Evolutionary conservation across 768 basidiomycete genomes (phyloP).

Genomic region (Agrocybe pediades): DNA sequence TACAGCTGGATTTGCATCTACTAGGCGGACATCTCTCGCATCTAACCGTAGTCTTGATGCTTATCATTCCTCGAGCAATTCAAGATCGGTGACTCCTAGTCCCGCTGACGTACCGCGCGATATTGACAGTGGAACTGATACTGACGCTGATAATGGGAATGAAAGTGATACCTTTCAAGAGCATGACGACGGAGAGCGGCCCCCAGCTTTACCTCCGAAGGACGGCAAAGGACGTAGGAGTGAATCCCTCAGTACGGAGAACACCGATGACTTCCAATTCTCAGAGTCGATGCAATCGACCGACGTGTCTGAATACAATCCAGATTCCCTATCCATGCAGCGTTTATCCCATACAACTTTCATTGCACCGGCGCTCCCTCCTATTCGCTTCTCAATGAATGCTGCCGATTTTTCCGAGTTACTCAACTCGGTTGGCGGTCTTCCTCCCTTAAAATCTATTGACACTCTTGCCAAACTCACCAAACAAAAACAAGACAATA

Average conservation of each 20-base stretch:
- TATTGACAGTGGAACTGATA: conserved; percentile 76
- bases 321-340: conserved; percentile 67
- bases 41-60: conserved; percentile 32
- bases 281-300: conserved; percentile 33
- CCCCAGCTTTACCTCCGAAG: conserved; percentile 51
- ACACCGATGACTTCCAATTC: conserved; percentile 23
- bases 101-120: conserved; percentile 70
- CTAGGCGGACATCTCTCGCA: conserved; percentile 29
- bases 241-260: conserved; percentile 6
- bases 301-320: conserved; percentile 44
- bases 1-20: conserved; percentile 22
- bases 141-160: conserved; percentile 57
- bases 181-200: conserved; percentile 16
- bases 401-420: conserved; percentile 80
- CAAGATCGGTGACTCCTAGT: conserved; percentile 60
- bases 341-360: conserved; percentile 72
- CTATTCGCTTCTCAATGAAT: conserved; percentile 89
- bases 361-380: conserved; percentile 86
- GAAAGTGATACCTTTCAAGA: conserved; percentile 20
- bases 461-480: conserved; percentile 48
- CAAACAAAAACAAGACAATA: conserved; percentile 27
- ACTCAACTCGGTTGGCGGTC: conserved; percentile 57
- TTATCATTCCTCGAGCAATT: conserved; percentile 33
- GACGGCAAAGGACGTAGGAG: conserved; percentile 22
- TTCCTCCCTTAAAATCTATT: conserved; percentile 46